A percentile compares a stretch with the other conserved stretches of the same genome.
phyloP scores from a whole-genome alignment of 257 asterid species.

The Cinchona pubescens region DNA sequence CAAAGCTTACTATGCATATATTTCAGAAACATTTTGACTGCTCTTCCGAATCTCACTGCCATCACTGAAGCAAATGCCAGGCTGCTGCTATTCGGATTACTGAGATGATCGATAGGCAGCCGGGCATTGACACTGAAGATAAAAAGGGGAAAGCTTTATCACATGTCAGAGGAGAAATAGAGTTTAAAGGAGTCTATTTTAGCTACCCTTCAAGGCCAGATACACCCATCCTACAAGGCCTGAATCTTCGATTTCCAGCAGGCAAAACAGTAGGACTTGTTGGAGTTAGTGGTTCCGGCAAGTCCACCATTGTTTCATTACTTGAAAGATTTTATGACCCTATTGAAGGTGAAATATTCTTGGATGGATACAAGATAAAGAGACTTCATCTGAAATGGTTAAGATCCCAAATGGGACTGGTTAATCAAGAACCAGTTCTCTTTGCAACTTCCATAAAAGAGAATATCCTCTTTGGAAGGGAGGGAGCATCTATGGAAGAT shows the following conservation, averaged over 20 bases:
- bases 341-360: slow-evolving; percentile 58
- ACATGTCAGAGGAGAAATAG: slow-evolving; percentile 70
- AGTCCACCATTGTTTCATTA: slow-evolving; percentile 62
- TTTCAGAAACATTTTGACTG: slow-evolving; percentile 35
- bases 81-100: slow-evolving; percentile 64
- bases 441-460: slow-evolving; percentile 77
- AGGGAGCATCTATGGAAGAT: slow-evolving; percentile 64
- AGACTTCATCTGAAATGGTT: slow-evolving; percentile 72
- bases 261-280: slow-evolving; percentile 68
- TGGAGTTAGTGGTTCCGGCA: slow-evolving; percentile 81
- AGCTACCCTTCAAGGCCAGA: slow-evolving; percentile 77
- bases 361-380: slow-evolving; percentile 71
- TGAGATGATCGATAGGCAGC: slow-evolving; percentile 68
- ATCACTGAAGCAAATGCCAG: slow-evolving; percentile 69
- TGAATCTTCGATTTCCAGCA: slow-evolving; percentile 55
- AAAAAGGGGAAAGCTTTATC: slow-evolving; percentile 80
- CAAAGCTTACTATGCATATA: neutral
- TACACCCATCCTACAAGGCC: slow-evolving; percentile 48
- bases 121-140: slow-evolving; percentile 61
- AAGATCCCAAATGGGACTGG: slow-evolving; percentile 78
- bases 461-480: slow-evolving; percentile 69
- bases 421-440: slow-evolving; percentile 79
- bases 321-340: slow-evolving; percentile 76
- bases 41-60: slow-evolving; percentile 81
- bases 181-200: slow-evolving; percentile 59